Evolutionary conservation across 495 filamentous ascomycete genomes (phyloP), one percentile per base, ranked within the genome.

Genomic region (Penicillium crystallinum): DNA sequence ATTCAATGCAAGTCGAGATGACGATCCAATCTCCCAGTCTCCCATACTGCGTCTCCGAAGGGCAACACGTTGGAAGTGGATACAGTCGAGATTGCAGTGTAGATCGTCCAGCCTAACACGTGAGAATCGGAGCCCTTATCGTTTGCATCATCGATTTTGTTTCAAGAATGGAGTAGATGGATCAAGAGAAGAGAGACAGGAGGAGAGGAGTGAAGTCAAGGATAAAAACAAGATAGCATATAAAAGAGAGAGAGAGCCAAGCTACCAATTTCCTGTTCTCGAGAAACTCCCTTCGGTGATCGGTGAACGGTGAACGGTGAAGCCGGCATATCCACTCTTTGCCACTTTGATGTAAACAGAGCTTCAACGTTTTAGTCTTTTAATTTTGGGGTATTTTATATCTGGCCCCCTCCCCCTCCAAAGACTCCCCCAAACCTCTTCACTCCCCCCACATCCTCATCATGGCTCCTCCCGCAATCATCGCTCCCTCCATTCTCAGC

Each of bases 401-500:
- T 41, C 38, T 27, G 30, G 37, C 34, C 49, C n/a, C 31, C 35
- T 42, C 35, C 42, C 29, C 27, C 46, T 47, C 47, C 31, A n/a
- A n/a, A 37, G 43, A 21, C n/a, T 35, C 43, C 29, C 10, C 42
- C 6, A 33, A 23, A 6, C 36, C 33, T 23, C 39, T 14, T 33
- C 11, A 49, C 14, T 39, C 45, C 22, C 43, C 25, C 12, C 54
- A 47, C 33, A 7, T 30, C 36, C 31, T 21, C 37, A 30, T 25
- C 35, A 34, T 96, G 93, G 75, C 87, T 36, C 95, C 91, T 0
- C 80, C 87, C 59, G 87, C 93, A 34, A 95, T 97, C 68, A 95
- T 97, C 65, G 91, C 92, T 9, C 93, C 93, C 15, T 98, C 93
- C 14, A 97, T 98, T 57, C 86, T 98, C 39, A 92, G 90, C 61